Conservation (phyloP, 2,329 filamentous ascomycete genomes). For the Fusarium tupiense region DNA sequence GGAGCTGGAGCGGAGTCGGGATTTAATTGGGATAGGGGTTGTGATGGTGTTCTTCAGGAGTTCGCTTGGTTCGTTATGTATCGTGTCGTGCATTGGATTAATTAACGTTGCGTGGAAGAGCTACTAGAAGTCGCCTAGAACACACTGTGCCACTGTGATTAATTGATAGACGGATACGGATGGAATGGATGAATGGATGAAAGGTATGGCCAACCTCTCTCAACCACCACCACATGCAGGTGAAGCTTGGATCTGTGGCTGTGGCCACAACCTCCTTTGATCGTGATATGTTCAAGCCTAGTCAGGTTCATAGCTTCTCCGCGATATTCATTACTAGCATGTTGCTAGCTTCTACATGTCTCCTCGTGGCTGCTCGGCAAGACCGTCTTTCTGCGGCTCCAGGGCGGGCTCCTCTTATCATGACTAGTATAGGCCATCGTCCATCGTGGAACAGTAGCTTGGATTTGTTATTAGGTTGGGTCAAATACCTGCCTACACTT, state of each 20-base stretch:
- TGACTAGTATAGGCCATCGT: constrained; percentile 16
- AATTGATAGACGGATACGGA: not conserved
- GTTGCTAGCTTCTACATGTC: constrained; percentile 2
- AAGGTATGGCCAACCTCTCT: not conserved
- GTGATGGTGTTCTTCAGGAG: constrained; percentile 30
- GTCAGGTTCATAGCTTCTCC: constrained; percentile 21
- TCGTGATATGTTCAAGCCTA: constrained; percentile 10
- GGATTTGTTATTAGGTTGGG: not conserved
- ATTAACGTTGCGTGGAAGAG: constrained; percentile 32
- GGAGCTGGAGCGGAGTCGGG: constrained; percentile 23
- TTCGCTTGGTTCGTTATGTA: constrained; percentile 36
- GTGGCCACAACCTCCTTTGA: constrained; percentile 8
- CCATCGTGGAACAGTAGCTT: not conserved
- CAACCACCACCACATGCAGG: not conserved
- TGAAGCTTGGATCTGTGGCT: not conserved
- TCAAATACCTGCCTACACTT: not conserved
- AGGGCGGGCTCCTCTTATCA: constrained; percentile 17
- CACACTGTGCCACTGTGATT: not conserved
- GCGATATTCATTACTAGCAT: constrained; percentile 22
- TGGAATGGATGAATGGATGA: not conserved
- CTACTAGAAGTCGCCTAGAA: not conserved
- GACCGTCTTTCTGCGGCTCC: constrained; percentile 6
- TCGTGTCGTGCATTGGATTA: constrained; percentile 35
- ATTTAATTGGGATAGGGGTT: constrained; percentile 25
- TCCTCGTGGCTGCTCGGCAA: constrained; percentile 29